These are phyloP conservation scores for Panaeolus papilionaceus DNA, from an alignment of 768 basidiomycete genomes.

Conservation along the genomic window DNA sequence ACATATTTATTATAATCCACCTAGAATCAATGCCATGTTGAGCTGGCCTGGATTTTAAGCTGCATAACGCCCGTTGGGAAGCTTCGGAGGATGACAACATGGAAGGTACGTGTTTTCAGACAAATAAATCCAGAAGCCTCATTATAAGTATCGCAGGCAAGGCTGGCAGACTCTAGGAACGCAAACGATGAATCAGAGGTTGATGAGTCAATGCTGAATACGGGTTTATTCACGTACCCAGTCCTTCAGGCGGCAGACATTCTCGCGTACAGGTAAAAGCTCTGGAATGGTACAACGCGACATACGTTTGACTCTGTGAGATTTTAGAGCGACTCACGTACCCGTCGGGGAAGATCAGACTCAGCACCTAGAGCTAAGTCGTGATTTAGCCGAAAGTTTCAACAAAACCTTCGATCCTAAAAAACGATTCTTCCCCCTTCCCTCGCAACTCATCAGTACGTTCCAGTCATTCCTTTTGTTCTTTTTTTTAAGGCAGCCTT, in stretches of 20 bases:
- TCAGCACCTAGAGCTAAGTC: constrained; percentile 90
- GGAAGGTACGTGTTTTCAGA: constrained; percentile 70
- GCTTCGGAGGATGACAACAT: constrained; percentile 91
- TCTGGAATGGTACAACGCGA: background rate
- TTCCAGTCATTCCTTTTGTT: constrained; percentile 15
- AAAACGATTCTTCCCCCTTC: constrained; percentile 71
- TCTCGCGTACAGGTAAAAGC: constrained; percentile 75
- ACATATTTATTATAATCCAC: background rate
- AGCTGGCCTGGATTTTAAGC: constrained; percentile 89
- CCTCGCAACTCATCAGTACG: constrained; percentile 78
- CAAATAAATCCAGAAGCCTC: background rate
- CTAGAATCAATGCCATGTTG: constrained; percentile 84
- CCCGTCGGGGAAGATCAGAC: constrained; percentile 97
- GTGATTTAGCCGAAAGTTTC: constrained; percentile 84
- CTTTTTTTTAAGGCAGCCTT: background rate
- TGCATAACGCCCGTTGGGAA: constrained; percentile 86
- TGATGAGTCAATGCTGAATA: constrained; percentile 81
- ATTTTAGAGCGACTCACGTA: constrained; percentile 81
- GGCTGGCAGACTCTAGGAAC: constrained; percentile 76
- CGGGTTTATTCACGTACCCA: constrained; percentile 91
- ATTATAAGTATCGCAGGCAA: constrained; percentile 54
- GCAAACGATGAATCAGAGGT: constrained; percentile 77
- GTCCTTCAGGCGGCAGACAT: constrained; percentile 95
- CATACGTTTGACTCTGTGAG: background rate
- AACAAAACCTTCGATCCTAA: constrained; percentile 66